Conservation (phyloP, 345 rosid species). For the Trapa bicornis region DNA sequence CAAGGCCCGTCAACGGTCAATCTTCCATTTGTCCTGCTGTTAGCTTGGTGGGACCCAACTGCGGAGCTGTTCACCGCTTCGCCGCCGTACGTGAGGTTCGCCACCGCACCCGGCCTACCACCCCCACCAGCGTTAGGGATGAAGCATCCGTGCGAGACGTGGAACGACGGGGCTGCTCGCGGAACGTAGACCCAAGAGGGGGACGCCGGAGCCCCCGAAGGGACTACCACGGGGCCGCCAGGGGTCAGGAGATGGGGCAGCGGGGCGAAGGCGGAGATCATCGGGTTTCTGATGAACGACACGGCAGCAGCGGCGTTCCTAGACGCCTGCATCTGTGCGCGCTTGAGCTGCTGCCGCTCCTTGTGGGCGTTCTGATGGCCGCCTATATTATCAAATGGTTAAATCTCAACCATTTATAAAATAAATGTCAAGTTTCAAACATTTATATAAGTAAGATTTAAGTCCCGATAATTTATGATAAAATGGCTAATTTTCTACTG, state of each 20-base stretch:
- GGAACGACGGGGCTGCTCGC: conserved; percentile 49
- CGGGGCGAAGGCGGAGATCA: conserved; percentile 71
- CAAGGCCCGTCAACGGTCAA: conserved; percentile 24
- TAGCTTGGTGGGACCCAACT: conserved; percentile 17
- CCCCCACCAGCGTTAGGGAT: conserved; percentile 19
- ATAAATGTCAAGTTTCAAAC: no score
- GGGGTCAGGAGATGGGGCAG: conserved; percentile 62
- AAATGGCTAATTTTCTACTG: no score
- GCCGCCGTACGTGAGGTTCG: conserved; percentile 25
- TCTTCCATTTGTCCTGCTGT: conserved; percentile 11
- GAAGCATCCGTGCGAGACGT: conserved; percentile 66
- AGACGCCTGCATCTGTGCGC: conserved; percentile 57
- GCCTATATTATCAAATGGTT: conserved; percentile 15
- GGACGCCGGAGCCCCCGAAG: conserved; percentile 15
- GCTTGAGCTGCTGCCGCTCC: conserved; percentile 65
- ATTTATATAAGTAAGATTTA: no score
- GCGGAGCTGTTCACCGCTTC: conserved; percentile 20
- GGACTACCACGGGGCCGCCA: conserved; percentile 28
- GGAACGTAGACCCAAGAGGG: conserved; percentile 80
- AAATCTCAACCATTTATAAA: no score
- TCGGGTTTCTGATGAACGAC: conserved; percentile 60
- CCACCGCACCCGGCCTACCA: conserved; percentile 25
- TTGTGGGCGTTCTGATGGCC: conserved; percentile 84
- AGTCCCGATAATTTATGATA: no score
- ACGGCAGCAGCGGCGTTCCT: conserved; percentile 52